These are phyloP conservation scores for Thermoascus crustaceus DNA, from an alignment of 2,329 filamentous ascomycete genomes.

Conservation along the genomic window DNA sequence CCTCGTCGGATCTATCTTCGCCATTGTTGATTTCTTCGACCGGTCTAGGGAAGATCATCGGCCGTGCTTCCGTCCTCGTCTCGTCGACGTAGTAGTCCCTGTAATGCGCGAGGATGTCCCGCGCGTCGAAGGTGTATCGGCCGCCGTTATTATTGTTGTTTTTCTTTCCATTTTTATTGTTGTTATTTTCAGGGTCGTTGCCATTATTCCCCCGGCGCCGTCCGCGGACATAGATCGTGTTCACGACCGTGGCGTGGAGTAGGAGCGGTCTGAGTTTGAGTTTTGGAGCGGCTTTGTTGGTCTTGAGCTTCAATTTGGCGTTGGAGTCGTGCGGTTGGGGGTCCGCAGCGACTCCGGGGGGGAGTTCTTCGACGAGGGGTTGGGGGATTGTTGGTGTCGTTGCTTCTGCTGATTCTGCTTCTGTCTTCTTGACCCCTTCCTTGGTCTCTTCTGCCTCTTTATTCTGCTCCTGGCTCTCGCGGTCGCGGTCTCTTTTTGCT, in stretches of 20 bases:
- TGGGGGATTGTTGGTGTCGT: slow-evolving; percentile 7
- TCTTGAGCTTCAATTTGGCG: slow-evolving; percentile 7
- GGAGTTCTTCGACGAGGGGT: slow-evolving; percentile 9
- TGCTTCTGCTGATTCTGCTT: not conserved
- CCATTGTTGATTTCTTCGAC: slow-evolving; percentile 2
- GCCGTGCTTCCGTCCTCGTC: slow-evolving; percentile 13
- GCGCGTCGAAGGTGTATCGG: slow-evolving; percentile 42
- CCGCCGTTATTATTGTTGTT: slow-evolving; percentile 8
- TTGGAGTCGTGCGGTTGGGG: slow-evolving; percentile 5
- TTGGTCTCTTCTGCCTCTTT: not conserved
- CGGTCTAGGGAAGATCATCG: not conserved
- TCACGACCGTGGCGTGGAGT: slow-evolving; percentile 77
- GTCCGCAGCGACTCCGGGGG: slow-evolving; percentile 5
- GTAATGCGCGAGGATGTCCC: slow-evolving; percentile 24
- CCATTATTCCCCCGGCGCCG: slow-evolving; percentile 8
- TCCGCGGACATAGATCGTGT: slow-evolving; percentile 62
- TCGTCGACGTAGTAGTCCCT: slow-evolving; percentile 27
- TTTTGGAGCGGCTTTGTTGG: too few relatives aligned
- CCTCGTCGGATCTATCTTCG: slow-evolving; percentile 25
- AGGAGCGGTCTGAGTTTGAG: slow-evolving; percentile 50
- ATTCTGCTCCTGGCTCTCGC: not conserved
- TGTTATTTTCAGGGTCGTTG: slow-evolving; percentile 3
- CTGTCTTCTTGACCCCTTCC: not conserved
- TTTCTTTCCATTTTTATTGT: slow-evolving; percentile 6
- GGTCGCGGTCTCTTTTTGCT: not conserved